Evolutionary conservation across 331 rosid species (phyloP).

Genomic region (Quercus lobata): DNA sequence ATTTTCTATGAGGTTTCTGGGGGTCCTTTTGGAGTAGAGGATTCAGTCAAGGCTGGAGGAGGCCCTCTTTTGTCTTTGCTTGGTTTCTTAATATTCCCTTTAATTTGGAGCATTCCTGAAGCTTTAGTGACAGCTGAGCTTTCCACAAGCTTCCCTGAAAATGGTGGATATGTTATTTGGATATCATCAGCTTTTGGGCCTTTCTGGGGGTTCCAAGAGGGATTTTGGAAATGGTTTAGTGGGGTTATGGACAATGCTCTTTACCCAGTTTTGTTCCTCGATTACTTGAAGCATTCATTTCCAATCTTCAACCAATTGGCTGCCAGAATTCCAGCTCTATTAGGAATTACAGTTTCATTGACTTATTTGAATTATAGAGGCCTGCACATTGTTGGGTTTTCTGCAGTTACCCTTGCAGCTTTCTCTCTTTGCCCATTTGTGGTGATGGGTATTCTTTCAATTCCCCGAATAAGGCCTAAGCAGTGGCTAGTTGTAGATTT

Average conservation of each 20-base stretch:
- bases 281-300: conserved; percentile 69
- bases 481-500: conserved; percentile 57
- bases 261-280: conserved; percentile 79
- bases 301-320: conserved; percentile 42
- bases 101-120: conserved; percentile 82
- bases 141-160: conserved; percentile 71
- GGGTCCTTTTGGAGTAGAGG: conserved; percentile 85
- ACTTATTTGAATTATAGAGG: conserved; percentile 79
- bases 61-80: conserved; percentile 73
- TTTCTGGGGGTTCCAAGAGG: conserved; percentile 90
- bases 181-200: conserved; percentile 73
- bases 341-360: conserved; percentile 55
- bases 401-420: conserved; percentile 64
- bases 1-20: conserved; percentile 91
- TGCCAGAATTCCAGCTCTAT: conserved; percentile 69
- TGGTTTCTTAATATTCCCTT: conserved; percentile 69
- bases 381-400: conserved; percentile 71
- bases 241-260: conserved; percentile 92
- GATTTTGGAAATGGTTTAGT: conserved; percentile 89
- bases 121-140: conserved; percentile 85
- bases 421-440: conserved; percentile 73
- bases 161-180: conserved; percentile 84
- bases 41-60: conserved; percentile 70
- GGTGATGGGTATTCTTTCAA: conserved; percentile 53
- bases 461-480: conserved; percentile 47